These are phyloP conservation scores for Pichia membranifaciens DNA, from an alignment of 805 yeast species.

Conservation along the genomic window DNA sequence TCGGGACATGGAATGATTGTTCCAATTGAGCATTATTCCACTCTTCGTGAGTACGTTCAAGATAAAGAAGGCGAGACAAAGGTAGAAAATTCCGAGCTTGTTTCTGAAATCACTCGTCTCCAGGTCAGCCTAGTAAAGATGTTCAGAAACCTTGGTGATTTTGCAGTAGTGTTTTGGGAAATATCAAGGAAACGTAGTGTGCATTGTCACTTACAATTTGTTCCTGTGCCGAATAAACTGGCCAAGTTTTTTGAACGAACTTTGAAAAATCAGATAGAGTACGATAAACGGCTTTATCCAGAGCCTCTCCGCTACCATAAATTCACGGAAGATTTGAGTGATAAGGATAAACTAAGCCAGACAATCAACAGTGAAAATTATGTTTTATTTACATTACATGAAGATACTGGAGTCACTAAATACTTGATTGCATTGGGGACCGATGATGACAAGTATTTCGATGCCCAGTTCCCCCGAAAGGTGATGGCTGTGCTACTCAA, in stretches of 20 bases:
- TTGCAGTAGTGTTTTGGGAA: constrained; percentile 61
- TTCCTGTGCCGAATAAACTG: constrained; percentile 50
- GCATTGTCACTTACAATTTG: constrained; percentile 71
- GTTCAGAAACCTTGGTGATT: constrained; percentile 35
- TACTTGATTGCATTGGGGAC: constrained; percentile 22
- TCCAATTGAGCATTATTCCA: constrained; percentile 70
- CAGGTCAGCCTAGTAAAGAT: constrained; percentile 45
- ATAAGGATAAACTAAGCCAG: constrained; percentile 17
- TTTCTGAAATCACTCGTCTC: constrained; percentile 42
- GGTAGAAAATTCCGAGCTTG: constrained; percentile 30
- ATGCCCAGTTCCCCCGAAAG: constrained; percentile 79
- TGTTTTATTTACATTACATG: constrained; percentile 9
- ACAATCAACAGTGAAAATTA: constrained; percentile 23
- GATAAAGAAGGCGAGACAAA: constrained; percentile 19
- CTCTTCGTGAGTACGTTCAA: constrained; percentile 23
- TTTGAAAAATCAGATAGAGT: constrained; percentile 37
- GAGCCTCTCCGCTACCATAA: constrained; percentile 36
- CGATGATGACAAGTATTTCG: constrained; percentile 37
- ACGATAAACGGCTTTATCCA: constrained; percentile 46
- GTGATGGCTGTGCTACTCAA: constrained; percentile 62
- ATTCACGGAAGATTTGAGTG: constrained; percentile 19
- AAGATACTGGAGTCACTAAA: constrained; percentile 27
- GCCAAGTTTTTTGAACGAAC: constrained; percentile 38
- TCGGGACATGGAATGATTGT: constrained; percentile 80
- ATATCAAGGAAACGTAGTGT: constrained; percentile 58